Evolutionary conservation across 345 rosid species (phyloP).

Genomic region (Populus deltoides): DNA sequence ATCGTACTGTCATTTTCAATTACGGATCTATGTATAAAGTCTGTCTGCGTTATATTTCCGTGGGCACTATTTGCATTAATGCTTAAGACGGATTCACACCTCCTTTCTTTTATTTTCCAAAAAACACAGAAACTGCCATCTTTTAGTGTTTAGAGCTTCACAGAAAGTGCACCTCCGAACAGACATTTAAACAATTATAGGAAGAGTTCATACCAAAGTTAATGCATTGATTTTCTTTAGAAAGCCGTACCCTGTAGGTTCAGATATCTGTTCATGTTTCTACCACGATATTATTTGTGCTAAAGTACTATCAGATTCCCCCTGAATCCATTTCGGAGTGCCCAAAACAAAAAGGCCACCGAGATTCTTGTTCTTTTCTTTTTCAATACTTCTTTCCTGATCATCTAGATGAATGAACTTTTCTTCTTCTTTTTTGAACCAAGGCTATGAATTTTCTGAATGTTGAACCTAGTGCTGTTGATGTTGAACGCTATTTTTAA

Average conservation of each 20-base stretch:
- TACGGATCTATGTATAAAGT: slow-evolving; percentile 36
- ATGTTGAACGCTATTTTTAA: too few species aligned
- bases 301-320: neutral
- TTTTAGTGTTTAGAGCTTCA: neutral
- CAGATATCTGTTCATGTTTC: neutral
- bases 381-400: neutral
- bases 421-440: too few species aligned
- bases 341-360: neutral
- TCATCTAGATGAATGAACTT: too few species aligned
- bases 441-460: too few species aligned
- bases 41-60: slow-evolving; percentile 41
- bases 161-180: neutral
- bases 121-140: slow-evolving; percentile 13
- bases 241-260: neutral
- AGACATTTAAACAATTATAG: neutral
- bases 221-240: neutral
- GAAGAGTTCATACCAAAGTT: neutral
- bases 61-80: slow-evolving; percentile 38
- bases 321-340: neutral
- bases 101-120: neutral
- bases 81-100: slow-evolving; percentile 4
- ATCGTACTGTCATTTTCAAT: slow-evolving; percentile 50
- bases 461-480: too few species aligned
- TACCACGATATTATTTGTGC: neutral
- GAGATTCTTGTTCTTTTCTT: neutral